phyloP scores from a whole-genome alignment of 345 rosid species.

The Combretum micranthum region DNA sequence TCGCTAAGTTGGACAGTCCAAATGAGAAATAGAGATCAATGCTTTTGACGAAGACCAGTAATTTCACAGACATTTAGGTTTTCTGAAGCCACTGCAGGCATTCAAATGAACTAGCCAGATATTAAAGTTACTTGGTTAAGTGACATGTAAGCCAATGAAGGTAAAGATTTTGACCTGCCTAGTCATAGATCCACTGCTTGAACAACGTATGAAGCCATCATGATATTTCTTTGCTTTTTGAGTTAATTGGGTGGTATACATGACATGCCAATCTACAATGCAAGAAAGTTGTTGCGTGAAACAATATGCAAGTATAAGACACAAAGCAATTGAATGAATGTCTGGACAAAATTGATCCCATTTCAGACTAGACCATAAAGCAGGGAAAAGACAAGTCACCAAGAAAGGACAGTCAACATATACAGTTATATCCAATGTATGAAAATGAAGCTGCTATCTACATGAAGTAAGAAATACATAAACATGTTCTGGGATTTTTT shows the following conservation, averaged over 20 bases:
- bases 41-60: no score
- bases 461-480: no score
- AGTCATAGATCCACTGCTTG: constrained; percentile 26
- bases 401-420: no score
- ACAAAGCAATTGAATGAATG: background rate
- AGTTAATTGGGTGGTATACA: constrained; percentile 47
- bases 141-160: background rate
- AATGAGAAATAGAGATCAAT: background rate
- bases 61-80: background rate
- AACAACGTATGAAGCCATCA: constrained; percentile 45
- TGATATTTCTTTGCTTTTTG: constrained; percentile 61
- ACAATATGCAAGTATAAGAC: background rate
- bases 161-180: constrained; percentile 36
- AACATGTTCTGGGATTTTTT: no score
- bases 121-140: background rate
- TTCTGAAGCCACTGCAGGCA: background rate
- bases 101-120: background rate
- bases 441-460: no score
- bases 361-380: no score
- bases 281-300: background rate
- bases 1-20: background rate
- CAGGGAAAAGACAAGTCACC: no score
- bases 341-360: background rate
- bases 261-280: constrained; percentile 36
- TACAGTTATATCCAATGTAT: no score